phyloP scores from a whole-genome alignment of 768 basidiomycete species.

The Chalciporus chontae region DNA sequence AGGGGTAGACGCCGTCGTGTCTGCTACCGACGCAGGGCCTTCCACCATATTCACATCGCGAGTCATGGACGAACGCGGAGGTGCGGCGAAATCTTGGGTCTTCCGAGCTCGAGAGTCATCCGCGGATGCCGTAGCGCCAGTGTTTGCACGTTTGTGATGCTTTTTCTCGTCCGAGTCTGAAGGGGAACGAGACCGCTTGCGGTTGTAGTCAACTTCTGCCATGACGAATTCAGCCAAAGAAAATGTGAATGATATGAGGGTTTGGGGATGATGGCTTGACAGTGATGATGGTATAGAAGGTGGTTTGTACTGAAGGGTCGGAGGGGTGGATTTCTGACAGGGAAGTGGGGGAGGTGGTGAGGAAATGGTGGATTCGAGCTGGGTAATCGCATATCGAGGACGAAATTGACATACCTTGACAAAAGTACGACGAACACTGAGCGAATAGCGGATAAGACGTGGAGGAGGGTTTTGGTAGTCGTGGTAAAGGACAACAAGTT shows the following conservation, averaged over 20 bases:
- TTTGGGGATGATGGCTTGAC: conserved; percentile 44
- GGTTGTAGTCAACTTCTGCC: conserved; percentile 82
- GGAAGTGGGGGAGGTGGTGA: conserved; percentile 52
- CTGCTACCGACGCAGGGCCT: conserved; percentile 33
- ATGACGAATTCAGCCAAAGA: conserved; percentile 61
- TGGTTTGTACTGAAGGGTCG: conserved; percentile 36
- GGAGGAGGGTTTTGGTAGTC: conserved; percentile 13
- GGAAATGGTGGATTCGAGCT: conserved; percentile 54
- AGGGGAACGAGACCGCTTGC: conserved; percentile 85
- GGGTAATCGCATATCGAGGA: conserved; percentile 38
- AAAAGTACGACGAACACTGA: background rate
- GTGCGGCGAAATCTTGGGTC: conserved; percentile 43
- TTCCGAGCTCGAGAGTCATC: conserved; percentile 55
- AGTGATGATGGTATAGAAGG: conserved; percentile 38
- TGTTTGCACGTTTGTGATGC: conserved; percentile 80
- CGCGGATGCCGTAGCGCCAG: conserved; percentile 59
- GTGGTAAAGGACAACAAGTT: conserved; percentile 1
- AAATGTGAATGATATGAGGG: conserved; percentile 34
- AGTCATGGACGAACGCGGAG: conserved; percentile 35
- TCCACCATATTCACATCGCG: conserved; percentile 69
- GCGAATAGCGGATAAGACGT: background rate
- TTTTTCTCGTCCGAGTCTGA: conserved; percentile 79
- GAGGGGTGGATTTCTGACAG: conserved; percentile 46
- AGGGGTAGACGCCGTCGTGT: conserved; percentile 53
- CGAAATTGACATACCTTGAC: conserved; percentile 35